These are phyloP conservation scores for Trichosporon sp. DNA, from an alignment of 1,284 basidiomycete genomes.

Conservation along the genomic window DNA sequence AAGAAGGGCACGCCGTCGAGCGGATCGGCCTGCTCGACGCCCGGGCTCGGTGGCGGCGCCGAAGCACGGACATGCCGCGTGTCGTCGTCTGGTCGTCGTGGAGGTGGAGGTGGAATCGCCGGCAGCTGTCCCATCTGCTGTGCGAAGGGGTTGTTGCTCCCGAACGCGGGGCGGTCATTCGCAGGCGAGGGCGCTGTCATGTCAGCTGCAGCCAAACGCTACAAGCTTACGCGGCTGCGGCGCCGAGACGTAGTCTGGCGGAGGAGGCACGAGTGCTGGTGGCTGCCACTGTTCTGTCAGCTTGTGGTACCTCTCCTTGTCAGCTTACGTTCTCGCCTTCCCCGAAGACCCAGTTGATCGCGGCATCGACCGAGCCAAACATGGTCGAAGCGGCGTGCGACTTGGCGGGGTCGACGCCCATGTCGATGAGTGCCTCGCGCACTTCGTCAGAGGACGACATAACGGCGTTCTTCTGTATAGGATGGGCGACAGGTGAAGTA, in stretches of 20 bases:
- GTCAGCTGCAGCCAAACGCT: neutral
- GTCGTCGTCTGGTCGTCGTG: constrained; percentile 46
- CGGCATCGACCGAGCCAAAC: constrained; percentile 42
- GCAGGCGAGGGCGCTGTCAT: constrained; percentile 16
- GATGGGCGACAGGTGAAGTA: neutral
- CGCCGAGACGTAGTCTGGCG: neutral
- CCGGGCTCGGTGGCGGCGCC: constrained; percentile 49
- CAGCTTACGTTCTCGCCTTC: constrained; percentile 44
- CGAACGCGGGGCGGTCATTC: constrained; percentile 16
- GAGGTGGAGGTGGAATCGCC: constrained; percentile 21
- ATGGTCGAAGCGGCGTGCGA: constrained; percentile 45
- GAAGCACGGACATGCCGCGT: constrained; percentile 47
- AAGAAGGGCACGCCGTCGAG: constrained; percentile 34
- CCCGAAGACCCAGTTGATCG: constrained; percentile 54
- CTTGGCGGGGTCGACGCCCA: constrained; percentile 45
- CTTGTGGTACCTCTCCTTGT: too few species aligned
- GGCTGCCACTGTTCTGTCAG: constrained; percentile 17
- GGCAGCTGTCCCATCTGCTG: constrained; percentile 31
- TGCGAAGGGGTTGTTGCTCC: constrained; percentile 33
- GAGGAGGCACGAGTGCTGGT: neutral
- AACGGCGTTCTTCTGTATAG: neutral
- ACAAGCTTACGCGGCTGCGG: neutral
- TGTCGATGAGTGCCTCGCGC: constrained; percentile 39
- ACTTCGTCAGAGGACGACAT: constrained; percentile 40
- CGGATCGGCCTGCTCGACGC: constrained; percentile 21